phyloP scores from a whole-genome alignment of 139 green algal species.

The Chlamydomonas asymmetrica region DNA sequence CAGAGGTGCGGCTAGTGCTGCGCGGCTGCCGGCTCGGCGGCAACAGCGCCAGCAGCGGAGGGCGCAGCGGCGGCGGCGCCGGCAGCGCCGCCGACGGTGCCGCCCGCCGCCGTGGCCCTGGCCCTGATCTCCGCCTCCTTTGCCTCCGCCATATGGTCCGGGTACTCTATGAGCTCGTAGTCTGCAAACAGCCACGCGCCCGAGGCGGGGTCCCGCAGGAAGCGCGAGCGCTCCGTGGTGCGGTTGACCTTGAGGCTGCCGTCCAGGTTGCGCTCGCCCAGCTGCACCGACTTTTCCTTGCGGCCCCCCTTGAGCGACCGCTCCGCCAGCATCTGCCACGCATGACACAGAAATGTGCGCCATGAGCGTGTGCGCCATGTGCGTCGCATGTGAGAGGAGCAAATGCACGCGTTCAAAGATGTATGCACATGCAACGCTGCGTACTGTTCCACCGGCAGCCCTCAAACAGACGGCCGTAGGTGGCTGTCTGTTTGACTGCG shows the following conservation, averaged over 20 bases:
- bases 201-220: not conserved
- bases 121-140: slow-evolving; percentile 13
- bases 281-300: not conserved
- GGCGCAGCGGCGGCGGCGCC: not conserved
- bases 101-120: not conserved
- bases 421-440: too few species aligned
- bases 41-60: not conserved
- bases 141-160: slow-evolving; percentile 11
- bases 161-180: slow-evolving; percentile 15
- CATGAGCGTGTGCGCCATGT: too few species aligned
- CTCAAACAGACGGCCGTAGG: too few species aligned
- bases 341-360: too few species aligned
- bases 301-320: too few species aligned
- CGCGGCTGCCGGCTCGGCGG: slow-evolving; percentile 33
- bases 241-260: not conserved
- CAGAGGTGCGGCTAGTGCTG: slow-evolving; percentile 43
- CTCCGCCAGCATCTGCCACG: too few species aligned
- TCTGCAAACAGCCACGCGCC: slow-evolving; percentile 1
- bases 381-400: too few species aligned
- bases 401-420: too few species aligned
- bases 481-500: too few species aligned
- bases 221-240: slow-evolving; percentile 9
- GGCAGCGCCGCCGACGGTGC: not conserved
- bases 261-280: slow-evolving; percentile 1
- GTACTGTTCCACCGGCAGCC: too few species aligned